Conservation (phyloP, 2,329 filamentous ascomycete genomes). For the Juglanconis oblonga region DNA sequence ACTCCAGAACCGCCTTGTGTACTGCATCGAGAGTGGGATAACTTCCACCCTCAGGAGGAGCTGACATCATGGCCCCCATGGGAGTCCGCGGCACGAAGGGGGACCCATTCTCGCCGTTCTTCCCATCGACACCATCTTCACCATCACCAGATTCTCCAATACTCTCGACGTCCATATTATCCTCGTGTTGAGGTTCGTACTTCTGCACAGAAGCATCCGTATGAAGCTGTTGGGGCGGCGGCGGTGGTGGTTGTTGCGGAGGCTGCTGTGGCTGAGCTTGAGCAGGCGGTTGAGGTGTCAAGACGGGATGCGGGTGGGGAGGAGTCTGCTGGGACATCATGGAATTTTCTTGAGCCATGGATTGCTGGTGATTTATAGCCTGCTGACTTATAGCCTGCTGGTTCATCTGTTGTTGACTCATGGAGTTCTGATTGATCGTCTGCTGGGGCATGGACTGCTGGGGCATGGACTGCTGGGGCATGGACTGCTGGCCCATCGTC, state of each 20-base stretch:
- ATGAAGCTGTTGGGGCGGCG: conserved; percentile 24
- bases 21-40: conserved; percentile 63
- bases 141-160: conserved; percentile 45
- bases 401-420: conserved; percentile 28
- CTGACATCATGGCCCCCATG: conserved; percentile 59
- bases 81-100: conserved; percentile 52
- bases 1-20: conserved; percentile 61
- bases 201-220: conserved; percentile 26
- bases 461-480: conserved; percentile 25
- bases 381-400: conserved; percentile 28
- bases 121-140: conserved; percentile 43
- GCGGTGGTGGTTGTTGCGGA: conserved; percentile 23
- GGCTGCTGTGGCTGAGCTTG: conserved; percentile 19
- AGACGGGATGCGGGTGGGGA: conserved; percentile 21
- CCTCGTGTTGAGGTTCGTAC: conserved; percentile 41
- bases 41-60: conserved; percentile 61
- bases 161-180: conserved; percentile 53
- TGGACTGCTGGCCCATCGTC: conserved; percentile 2
- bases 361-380: conserved; percentile 27
- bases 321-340: conserved; percentile 41
- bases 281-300: conserved; percentile 19
- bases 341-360: conserved; percentile 37
- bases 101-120: conserved; percentile 42
- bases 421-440: conserved; percentile 31
- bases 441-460: conserved; percentile 24